Conservation (phyloP, 352 stramenopile genomes). For the Pythium sp. region DNA sequence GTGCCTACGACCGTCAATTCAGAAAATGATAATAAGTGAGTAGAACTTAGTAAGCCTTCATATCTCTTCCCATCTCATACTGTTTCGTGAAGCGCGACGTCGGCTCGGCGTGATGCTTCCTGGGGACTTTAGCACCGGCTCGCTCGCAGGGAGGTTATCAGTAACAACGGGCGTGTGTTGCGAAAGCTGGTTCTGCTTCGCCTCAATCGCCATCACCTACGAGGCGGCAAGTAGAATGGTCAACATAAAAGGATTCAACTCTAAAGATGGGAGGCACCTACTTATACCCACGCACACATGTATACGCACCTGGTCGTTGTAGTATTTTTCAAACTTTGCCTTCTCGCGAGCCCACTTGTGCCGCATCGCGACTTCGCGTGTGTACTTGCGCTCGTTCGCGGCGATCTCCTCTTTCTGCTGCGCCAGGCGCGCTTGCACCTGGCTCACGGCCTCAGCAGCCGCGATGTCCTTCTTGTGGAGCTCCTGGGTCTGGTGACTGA, state of each 20-base stretch:
- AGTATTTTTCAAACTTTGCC: slow-evolving; percentile 84
- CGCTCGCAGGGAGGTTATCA: too few species aligned
- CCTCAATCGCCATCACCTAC: slow-evolving; percentile 15
- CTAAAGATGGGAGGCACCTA: not conserved
- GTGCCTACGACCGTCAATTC: slow-evolving; percentile 1
- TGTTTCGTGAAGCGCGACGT: slow-evolving; percentile 2
- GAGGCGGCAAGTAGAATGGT: not conserved
- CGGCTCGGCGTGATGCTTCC: not conserved
- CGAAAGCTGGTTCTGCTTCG: slow-evolving; percentile 3
- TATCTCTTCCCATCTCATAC: not conserved
- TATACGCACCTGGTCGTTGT: slow-evolving; percentile 61
- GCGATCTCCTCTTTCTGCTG: slow-evolving; percentile 76
- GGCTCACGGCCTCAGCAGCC: slow-evolving; percentile 65
- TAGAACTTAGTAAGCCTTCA: not conserved
- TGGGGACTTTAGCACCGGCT: not conserved
- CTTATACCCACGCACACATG: not conserved
- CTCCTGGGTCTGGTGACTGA: slow-evolving; percentile 67
- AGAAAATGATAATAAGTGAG: not conserved
- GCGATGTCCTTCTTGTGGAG: slow-evolving; percentile 76
- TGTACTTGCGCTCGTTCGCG: slow-evolving; percentile 54
- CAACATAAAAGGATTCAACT: not conserved
- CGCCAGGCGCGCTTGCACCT: slow-evolving; percentile 58
- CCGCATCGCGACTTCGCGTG: slow-evolving; percentile 61
- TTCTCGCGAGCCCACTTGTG: slow-evolving; percentile 80
- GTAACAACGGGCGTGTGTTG: not conserved